phyloP scores from a whole-genome alignment of 768 basidiomycete species.

The Lepiota subincarnata region DNA sequence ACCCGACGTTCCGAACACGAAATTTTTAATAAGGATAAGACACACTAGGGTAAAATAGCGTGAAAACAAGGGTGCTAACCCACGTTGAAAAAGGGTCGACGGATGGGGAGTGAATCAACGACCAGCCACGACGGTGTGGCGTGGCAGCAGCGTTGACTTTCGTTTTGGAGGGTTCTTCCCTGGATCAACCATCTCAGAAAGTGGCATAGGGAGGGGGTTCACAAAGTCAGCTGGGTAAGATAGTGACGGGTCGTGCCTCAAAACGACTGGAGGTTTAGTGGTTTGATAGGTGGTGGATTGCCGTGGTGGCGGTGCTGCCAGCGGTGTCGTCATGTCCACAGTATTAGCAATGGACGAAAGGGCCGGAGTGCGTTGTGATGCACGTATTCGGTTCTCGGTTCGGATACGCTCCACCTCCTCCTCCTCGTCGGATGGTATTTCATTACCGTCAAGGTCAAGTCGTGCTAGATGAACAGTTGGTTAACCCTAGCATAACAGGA shows the following conservation, averaged over 20 bases:
- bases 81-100: conserved; percentile 5
- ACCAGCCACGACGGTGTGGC: conserved; percentile 37
- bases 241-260: conserved; percentile 12
- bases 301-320: conserved; percentile 1
- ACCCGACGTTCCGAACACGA: neutral
- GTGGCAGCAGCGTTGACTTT: conserved; percentile 27
- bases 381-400: conserved; percentile 41
- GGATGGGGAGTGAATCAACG: conserved; percentile 21
- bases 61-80: conserved; percentile 3
- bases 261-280: conserved; percentile 6
- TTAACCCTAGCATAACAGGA: conserved; percentile 8
- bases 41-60: conserved; percentile 1
- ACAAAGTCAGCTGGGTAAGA: conserved; percentile 21
- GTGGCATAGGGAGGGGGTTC: conserved; percentile 54
- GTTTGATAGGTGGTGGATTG: conserved; percentile 6
- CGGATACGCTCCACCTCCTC: conserved; percentile 54
- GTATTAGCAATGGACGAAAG: conserved; percentile 5
- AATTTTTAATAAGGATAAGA: neutral
- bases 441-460: conserved; percentile 57
- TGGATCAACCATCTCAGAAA: conserved; percentile 43
- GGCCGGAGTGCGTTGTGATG: conserved; percentile 14
- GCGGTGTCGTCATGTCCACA: neutral
- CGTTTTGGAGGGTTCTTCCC: conserved; percentile 17
- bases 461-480: conserved; percentile 29
- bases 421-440: conserved; percentile 59